Base-by-base conservation (phyloP, 2,329 filamentous ascomycete species). In the Aspergillus caelatus region DNA sequence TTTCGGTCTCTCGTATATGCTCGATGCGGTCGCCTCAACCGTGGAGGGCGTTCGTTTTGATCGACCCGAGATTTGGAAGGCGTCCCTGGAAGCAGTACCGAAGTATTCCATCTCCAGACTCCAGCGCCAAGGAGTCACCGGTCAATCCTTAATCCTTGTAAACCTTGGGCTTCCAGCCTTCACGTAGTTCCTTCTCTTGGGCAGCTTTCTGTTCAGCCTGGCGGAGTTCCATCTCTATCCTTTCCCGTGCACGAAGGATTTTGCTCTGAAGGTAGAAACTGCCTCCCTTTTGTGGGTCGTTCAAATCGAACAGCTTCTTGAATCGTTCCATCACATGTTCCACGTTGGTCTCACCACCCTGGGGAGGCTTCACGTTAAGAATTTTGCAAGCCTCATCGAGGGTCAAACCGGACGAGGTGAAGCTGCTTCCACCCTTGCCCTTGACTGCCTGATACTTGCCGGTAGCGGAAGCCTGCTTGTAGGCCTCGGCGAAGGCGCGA, bases 261-360 rank as follows among this genome's bases (percentile, higher is more conserved):
- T 99, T 99, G 85, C 94, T 98, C 81, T 99, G 95, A 56, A 99
- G 85, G 80, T 99, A 99, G 81, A 99, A 99, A 74, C 93, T 97
- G 59, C 95, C 95, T 41, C 95, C 95, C 75, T 97, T 97, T 79
- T 96, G 86, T 12, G 95, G 94, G 68, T 99, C 92, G 81, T 99
- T 99, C 71, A 88, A 83, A 79, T 99, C 95, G 77, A 97, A 99
- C 55, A 99, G 83, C 68, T 90, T 89, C 87, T 98, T 98, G 85
- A 98, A 99, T 60, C 93, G 86, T 71, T 91, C 88, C 80, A 91
- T 89, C 61, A 97, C 89, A 68, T 90, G 85, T 72, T 94, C 91
- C 77, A 94, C 83, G 76, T 94, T 91, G 64, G 90, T 85, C 76
- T 93, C 85, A 53, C 92, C 93, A 65, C 85, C 87, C 77, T 91